Base-by-base conservation (phyloP, 441 rosid genomes). In the Capsella rubella region DNA sequence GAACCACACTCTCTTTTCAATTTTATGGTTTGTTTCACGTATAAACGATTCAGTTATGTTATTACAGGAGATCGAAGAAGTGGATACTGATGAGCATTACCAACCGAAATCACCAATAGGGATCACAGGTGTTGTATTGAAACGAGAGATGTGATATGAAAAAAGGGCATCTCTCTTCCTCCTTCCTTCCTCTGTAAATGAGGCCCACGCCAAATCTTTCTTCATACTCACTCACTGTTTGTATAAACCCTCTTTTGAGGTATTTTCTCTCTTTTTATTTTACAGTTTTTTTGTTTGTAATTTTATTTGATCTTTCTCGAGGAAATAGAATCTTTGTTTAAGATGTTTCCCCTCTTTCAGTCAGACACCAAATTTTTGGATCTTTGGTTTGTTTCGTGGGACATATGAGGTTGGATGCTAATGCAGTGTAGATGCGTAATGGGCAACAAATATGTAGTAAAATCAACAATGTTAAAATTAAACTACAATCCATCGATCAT, bases 41-140 rank as follows among this genome's bases (percentile, higher is more conserved):
- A 34, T 45, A 25, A 45, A 39, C 34, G 60, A 6, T 51, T 65
- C 3, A 56, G 13, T 64, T 40, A 49, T 64, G 12, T 3, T 8
- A 11, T 51, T 32, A 40, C 83, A 92, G 98, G 97, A 92, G 86
- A 94, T 92, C 10, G 97, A 94, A 78, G 98, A 87, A 83, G 91
- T 94, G 58, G 97, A 94, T 78, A 90, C 98, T 0, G 95, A 94
- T 76, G 90, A 82, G 72, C 91, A 84, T 78, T 94, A 81, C 69
- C 86, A 74, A 75, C 97, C 97, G 8, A 94, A 86, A 75, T 84
- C 93, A 15, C 80, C 80, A 2, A 76, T 87, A 58, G 85, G 77
- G 60, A 94, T 94, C 82, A 61, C 78, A 35, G 63, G 75, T 4
- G 83, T 89, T 73, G 75, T 82, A 21, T 79, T 90, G 55, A 82